phyloP scores from a whole-genome alignment of 2,329 filamentous ascomycete species.

The Cladosporium oxysporum region DNA sequence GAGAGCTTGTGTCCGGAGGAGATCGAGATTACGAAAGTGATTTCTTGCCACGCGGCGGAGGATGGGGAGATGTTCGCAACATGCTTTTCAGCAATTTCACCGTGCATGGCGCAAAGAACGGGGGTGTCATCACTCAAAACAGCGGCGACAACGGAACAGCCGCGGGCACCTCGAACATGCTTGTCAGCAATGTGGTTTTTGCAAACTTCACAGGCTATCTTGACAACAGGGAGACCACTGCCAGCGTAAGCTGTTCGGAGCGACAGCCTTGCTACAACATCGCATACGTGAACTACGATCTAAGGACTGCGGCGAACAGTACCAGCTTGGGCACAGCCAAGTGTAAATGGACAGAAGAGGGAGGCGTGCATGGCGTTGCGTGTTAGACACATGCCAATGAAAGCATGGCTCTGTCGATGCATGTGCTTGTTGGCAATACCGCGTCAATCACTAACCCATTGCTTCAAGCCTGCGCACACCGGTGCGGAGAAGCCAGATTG shows the following conservation, averaged over 20 bases:
- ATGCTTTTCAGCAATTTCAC: conserved; percentile 55
- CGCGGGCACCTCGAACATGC: conserved; percentile 54
- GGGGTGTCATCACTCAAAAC: conserved; percentile 50
- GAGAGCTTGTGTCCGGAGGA: conserved; percentile 47
- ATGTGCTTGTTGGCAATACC: not conserved
- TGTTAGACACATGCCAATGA: not conserved
- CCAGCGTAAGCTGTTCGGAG: conserved; percentile 50
- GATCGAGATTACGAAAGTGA: conserved; percentile 50
- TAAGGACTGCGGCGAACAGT: conserved; percentile 38
- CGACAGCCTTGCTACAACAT: conserved; percentile 56
- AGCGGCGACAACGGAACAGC: conserved; percentile 52
- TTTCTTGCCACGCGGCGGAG: conserved; percentile 52
- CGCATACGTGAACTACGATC: conserved; percentile 45
- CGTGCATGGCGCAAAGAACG: conserved; percentile 48
- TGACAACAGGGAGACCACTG: conserved; percentile 33
- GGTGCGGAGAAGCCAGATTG: no score
- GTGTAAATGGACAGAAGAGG: conserved; percentile 41
- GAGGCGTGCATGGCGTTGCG: conserved; percentile 41
- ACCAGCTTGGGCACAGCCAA: conserved; percentile 38
- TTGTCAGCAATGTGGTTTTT: conserved; percentile 52
- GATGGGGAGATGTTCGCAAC: conserved; percentile 56
- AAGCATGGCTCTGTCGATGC: not conserved
- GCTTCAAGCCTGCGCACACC: no score
- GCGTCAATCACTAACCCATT: not conserved
- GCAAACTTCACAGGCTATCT: conserved; percentile 55